phyloP scores from a whole-genome alignment of 306 rosid species.

The Rubus idaeus region DNA sequence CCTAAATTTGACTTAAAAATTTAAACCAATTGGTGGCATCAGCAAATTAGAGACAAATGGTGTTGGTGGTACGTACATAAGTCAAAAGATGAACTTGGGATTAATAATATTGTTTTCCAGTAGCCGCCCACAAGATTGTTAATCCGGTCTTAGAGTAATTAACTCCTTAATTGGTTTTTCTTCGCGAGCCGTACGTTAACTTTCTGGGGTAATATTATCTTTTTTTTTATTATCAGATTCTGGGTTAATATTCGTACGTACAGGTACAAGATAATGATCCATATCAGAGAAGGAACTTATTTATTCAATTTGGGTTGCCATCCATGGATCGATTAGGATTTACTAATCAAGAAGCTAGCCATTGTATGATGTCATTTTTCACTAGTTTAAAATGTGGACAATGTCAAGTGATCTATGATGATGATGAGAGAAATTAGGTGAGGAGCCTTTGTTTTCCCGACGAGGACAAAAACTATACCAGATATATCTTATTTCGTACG shows the following conservation, averaged over 20 bases:
- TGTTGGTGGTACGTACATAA: neutral
- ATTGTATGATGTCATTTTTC: neutral
- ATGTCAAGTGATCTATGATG: neutral
- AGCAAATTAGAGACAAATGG: neutral
- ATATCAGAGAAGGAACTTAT: neutral
- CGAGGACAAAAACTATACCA: neutral
- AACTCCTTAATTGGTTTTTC: neutral
- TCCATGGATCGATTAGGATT: neutral
- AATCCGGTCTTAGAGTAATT: neutral
- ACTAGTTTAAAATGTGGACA: neutral
- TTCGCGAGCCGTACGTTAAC: neutral
- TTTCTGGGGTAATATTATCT: neutral
- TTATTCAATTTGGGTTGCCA: neutral
- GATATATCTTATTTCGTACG: neutral
- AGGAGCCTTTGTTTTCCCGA: neutral
- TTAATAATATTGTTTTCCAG: neutral
- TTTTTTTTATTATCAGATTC: neutral
- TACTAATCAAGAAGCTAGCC: neutral
- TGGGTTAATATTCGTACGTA: neutral
- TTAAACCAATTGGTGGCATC: neutral
- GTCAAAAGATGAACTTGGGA: neutral
- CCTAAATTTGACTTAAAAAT: neutral
- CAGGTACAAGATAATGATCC: neutral
- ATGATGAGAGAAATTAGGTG: neutral
- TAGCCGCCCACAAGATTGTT: constrained; percentile 4